Base-by-base conservation (phyloP, 2,329 filamentous ascomycete species). In the Penicillium oxalicum region DNA sequence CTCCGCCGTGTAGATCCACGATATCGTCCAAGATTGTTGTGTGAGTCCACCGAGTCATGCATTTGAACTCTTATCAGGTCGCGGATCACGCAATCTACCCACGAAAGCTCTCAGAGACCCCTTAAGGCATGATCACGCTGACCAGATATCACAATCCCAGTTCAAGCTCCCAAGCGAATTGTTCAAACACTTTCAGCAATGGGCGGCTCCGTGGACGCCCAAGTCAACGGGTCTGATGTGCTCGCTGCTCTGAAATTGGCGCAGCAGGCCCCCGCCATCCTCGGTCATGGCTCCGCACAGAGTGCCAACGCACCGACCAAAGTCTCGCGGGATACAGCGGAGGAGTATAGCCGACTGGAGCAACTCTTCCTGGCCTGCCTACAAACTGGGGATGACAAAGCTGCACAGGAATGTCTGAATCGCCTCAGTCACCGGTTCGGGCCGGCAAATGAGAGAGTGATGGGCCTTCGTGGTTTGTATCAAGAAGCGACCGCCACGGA, bases 291-390 rank as follows among this genome's bases (percentile, higher is more conserved):
- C 70, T 60, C 77, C 77, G 39, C 75, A 78, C 5, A 78, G 76
- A 54, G 59, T 52, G 45, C 56, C 72, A n/a, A 73, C 70, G 27
- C 80, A 74, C 68, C 78, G 74, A 42, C 72, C 36, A 66, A 80
- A 74, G 67, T 77, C 74, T 43, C 72, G 34, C 65, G 70, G 28
- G 91, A 96, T 66, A 84, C 83, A 0, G 77, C 87, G 47, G 89
- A 95, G 56, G 77, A 88, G 63, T 97, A 91, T 90, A 80, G 80
- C 12, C 82, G 81, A 38, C 87, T 93, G 69, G 91, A 97, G 72
- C 93, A 95, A 65, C 78, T 97, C 13, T 75, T 97, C 57, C 74
- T 93, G 32, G 83, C 89, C 28, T 93, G 88, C 62, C 79, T 98
- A 34, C 86, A 88, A 44, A 90, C 88, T 0, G 87, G 88, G 46